These are phyloP conservation scores for Tulasnella sp. DNA, from an alignment of 768 basidiomycete species.

Conservation along the genomic window DNA sequence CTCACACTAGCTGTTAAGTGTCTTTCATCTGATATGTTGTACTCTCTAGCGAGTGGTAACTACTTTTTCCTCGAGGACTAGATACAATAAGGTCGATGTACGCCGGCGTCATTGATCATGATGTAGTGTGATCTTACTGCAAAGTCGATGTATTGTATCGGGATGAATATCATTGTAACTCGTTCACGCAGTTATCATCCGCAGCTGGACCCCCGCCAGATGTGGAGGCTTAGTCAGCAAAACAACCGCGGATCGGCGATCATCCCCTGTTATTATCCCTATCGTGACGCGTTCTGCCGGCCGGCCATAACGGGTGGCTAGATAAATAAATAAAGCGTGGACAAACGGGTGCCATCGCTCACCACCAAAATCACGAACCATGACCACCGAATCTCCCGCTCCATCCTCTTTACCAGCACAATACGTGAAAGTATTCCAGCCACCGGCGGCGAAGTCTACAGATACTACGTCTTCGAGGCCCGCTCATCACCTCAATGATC, in stretches of 20 bases:
- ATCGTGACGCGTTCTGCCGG: no score
- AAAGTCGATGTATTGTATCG: not conserved
- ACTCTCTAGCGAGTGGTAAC: conserved; percentile 52
- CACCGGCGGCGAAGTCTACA: no score
- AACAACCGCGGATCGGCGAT: not conserved
- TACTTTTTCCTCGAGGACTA: conserved; percentile 89
- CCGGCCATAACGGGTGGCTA: no score
- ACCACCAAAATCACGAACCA: no score
- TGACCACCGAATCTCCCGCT: no score
- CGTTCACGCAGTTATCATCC: not conserved
- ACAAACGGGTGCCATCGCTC: no score
- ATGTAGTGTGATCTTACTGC: not conserved
- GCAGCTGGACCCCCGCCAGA: not conserved
- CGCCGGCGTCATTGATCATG: not conserved
- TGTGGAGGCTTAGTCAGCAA: not conserved
- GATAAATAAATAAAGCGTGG: no score
- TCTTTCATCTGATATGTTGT: not conserved
- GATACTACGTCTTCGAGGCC: not conserved
- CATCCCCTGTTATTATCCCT: no score
- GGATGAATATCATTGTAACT: not conserved
- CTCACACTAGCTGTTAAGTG: not conserved
- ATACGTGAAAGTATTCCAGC: no score
- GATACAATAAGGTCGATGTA: not conserved
- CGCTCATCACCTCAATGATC: conserved; percentile 7
- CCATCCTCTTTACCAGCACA: no score